Evolutionary conservation across 768 basidiomycete species (phyloP).

Genomic region (Tulasnella calospora): DNA sequence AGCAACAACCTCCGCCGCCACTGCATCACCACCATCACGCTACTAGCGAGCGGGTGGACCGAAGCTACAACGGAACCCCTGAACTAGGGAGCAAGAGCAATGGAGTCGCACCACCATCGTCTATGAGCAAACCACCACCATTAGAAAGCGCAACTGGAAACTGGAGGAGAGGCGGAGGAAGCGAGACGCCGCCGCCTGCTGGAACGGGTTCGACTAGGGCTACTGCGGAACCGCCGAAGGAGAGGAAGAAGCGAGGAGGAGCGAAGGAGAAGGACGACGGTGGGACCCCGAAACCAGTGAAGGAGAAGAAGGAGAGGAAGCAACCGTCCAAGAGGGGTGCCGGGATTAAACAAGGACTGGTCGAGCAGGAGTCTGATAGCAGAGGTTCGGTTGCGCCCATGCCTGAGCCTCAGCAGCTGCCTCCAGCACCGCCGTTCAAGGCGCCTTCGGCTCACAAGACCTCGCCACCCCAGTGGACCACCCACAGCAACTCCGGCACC

Average conservation of each 20-base stretch:
- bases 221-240: conserved; percentile 29
- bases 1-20: conserved; percentile 3
- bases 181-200: conserved; percentile 19
- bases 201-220: conserved; percentile 22
- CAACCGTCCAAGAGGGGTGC: conserved; percentile 27
- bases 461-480: conserved; percentile 49
- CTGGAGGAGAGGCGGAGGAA: neutral
- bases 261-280: conserved; percentile 30
- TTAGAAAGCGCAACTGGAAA: conserved; percentile 10
- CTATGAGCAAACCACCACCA: conserved; percentile 18
- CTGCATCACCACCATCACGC: conserved; percentile 8
- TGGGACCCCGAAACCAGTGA: conserved; percentile 24
- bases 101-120: conserved; percentile 1
- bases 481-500: neutral
- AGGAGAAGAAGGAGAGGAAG: conserved; percentile 33
- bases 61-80: conserved; percentile 18
- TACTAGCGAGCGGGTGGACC: neutral
- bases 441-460: conserved; percentile 49
- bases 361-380: conserved; percentile 40
- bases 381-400: neutral
- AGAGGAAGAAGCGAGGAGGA: conserved; percentile 27
- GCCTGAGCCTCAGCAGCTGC: neutral
- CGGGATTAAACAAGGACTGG: conserved; percentile 24
- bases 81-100: conserved; percentile 13
- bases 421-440: conserved; percentile 4